phyloP scores from a whole-genome alignment of 306 rosid genomes.

The Arachis hypogaea region DNA sequence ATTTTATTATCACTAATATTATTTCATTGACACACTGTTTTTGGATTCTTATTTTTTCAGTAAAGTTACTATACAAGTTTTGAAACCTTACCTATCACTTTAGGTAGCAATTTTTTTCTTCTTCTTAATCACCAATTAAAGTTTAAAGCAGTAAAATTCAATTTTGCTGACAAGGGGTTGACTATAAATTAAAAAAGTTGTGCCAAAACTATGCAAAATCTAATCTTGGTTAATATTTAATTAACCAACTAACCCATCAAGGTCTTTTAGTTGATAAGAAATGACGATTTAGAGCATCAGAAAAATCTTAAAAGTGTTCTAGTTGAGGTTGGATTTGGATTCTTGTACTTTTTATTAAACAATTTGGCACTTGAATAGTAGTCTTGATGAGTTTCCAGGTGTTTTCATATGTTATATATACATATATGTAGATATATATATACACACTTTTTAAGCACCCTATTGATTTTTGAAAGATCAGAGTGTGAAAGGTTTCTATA shows the following conservation, averaged over 20 bases:
- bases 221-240: background rate
- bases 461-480: slow-evolving; percentile 1
- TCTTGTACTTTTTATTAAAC: slow-evolving; percentile 21
- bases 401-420: background rate
- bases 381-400: background rate
- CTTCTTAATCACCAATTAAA: slow-evolving; percentile 2
- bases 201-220: background rate
- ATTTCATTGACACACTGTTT: background rate
- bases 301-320: slow-evolving; percentile 35
- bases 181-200: background rate
- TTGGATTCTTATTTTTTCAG: background rate
- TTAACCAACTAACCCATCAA: slow-evolving; percentile 19
- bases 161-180: slow-evolving; percentile 28
- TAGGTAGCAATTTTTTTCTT: background rate
- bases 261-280: slow-evolving; percentile 7
- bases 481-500: background rate
- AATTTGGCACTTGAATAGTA: slow-evolving; percentile 14
- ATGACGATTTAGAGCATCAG: background rate
- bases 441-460: slow-evolving; percentile 17
- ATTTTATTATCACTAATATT: background rate
- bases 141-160: slow-evolving; percentile 6
- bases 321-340: slow-evolving; percentile 46
- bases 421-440: background rate
- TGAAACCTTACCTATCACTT: background rate
- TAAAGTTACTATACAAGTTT: background rate